Percentiles rank a stretch among this genome's conserved stretches.
Evolutionary conservation across 1,139 yeast genomes (phyloP).

Genomic region (Petasospora fabianii): DNA sequence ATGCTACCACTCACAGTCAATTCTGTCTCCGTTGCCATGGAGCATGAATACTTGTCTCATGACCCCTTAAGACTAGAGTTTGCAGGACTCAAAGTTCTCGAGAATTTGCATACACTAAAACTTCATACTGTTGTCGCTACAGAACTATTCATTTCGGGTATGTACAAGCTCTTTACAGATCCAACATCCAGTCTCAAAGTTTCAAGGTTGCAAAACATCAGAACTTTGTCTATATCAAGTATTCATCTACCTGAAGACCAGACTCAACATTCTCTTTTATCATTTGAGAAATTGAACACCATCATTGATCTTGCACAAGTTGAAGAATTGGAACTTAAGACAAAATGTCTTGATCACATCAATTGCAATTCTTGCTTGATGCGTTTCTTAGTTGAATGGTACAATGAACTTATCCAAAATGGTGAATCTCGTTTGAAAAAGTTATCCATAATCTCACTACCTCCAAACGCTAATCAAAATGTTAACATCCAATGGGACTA

Average conservation of each 20-base stretch:
- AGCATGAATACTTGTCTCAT: constrained; percentile 18
- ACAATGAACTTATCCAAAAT: constrained; percentile 5
- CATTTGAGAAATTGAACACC: constrained; percentile 21
- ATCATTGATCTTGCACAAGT: constrained; percentile 22
- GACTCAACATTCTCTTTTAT: constrained; percentile 11
- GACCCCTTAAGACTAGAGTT: constrained; percentile 15
- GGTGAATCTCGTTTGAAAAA: constrained; percentile 13
- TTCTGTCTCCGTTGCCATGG: constrained; percentile 22
- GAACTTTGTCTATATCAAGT: constrained; percentile 24
- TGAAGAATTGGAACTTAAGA: constrained; percentile 25
- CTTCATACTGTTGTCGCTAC: constrained; percentile 23
- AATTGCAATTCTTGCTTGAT: constrained; percentile 24
- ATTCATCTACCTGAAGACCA: constrained; percentile 18
- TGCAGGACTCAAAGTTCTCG: constrained; percentile 17
- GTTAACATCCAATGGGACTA: constrained; percentile 25
- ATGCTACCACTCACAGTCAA: constrained; percentile 21
- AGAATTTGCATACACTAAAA: constrained; percentile 19
- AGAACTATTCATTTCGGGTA: constrained; percentile 18
- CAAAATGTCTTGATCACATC: constrained; percentile 23
- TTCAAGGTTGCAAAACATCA: constrained; percentile 14
- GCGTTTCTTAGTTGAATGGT: constrained; percentile 27
- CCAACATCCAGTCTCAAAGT: background rate
- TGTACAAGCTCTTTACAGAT: constrained; percentile 4
- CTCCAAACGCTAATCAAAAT: constrained; percentile 22
- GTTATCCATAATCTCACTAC: constrained; percentile 23